Base-by-base conservation (phyloP, 202 grass and related monocot species). In the Bolboschoenoplectus hybrid region DNA sequence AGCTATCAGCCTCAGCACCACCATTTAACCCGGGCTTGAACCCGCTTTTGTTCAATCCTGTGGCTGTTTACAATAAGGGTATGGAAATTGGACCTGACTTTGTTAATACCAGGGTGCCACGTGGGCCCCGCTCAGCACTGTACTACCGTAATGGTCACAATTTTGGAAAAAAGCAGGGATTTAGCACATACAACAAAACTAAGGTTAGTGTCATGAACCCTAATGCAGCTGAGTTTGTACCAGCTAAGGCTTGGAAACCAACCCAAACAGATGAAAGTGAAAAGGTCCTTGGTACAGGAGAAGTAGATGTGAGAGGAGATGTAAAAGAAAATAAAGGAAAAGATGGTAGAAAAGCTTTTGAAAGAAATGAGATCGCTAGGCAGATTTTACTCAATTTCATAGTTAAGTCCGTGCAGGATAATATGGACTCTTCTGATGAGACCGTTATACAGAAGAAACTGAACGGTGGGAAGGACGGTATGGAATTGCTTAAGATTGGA, bases 331-430 rank as follows among this genome's bases (percentile, higher is more conserved):
- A 64, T 55, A 55, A 39, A 80, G 89, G 81, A 70, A 94, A 91
- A 87, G 87, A 90, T 13, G 50, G 36, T 60, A 80, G 43, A 26
- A 82, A 85, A 87, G 80, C 71, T 68, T 82, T 80, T 16, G 86
- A 91, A 85, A 97, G 86, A 82, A 92, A 92, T 72, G 97, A 99
- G 85, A 92, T 99, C 14, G 97, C 93, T 36, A 91, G 93, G 75
- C 97, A 99, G 85, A 99, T 99, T 90, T 88, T 99, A 49, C 66
- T 99, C 81, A 87, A 88, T 68, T 99, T 99, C 88, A 99, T 99
- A 83, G 92, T 99, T 61, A 97, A 86, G 84, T 99, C 97, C 1
- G 91, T 89, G 53, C 92, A 86, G 39, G 89, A 99, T 65, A 94
- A 88, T 79, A 84, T 97, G 82, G 89, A 91, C 63, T 86, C 90